Percentiles rank a stretch among this genome's conserved stretches.
Evolutionary conservation across 2,329 filamentous ascomycete species (phyloP).

Genomic region (Aspergillus tubingensis): DNA sequence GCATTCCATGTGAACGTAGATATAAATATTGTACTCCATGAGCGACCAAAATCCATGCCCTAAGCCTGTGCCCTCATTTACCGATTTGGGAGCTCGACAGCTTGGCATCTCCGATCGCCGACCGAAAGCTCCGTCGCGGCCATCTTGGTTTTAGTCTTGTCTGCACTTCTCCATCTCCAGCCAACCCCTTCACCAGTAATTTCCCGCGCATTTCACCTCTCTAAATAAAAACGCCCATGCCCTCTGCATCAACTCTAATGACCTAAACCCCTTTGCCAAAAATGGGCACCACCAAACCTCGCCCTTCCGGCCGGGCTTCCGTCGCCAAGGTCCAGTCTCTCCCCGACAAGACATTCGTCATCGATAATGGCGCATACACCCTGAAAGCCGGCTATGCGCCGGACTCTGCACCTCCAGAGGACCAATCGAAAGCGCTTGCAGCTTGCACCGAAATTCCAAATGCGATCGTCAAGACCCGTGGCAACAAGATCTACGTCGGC

Average conservation of each 20-base stretch:
- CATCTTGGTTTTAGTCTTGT: background rate
- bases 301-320: conserved; percentile 53
- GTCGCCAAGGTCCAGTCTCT: conserved; percentile 51
- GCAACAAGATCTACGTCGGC: conserved; percentile 75
- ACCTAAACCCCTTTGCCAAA: background rate
- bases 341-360: conserved; percentile 71
- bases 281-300: conserved; percentile 40
- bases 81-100: conserved; percentile 17
- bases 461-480: conserved; percentile 80
- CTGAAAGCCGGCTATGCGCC: conserved; percentile 84
- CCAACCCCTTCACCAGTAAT: background rate
- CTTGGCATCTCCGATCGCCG: conserved; percentile 17
- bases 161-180: background rate
- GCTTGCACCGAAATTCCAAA: conserved; percentile 76
- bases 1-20: too few relatives aligned
- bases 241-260: background rate
- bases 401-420: conserved; percentile 34
- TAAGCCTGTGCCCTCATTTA: conserved; percentile 27
- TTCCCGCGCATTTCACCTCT: background rate
- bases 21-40: background rate
- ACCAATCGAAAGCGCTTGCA: conserved; percentile 43
- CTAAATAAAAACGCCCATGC: background rate
- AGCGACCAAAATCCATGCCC: conserved; percentile 14
- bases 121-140: conserved; percentile 13
- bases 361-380: conserved; percentile 91